Evolutionary conservation across 192 early-diverging fungal genomes (phyloP).

Genomic region (Cladochytrium replicatum): DNA sequence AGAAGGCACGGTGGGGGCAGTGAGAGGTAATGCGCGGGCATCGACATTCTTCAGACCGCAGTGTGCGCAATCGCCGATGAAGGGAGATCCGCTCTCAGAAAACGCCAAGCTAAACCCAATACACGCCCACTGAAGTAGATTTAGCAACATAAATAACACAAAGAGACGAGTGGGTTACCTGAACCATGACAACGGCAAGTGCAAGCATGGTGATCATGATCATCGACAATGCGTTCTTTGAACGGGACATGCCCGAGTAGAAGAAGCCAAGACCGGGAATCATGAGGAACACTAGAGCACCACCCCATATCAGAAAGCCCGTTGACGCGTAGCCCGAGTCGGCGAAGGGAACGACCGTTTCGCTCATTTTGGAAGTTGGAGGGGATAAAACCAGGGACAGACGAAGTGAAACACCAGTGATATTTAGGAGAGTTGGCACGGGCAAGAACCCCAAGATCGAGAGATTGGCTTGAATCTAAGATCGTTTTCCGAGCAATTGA

Average conservation of each 20-base stretch:
- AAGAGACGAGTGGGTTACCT: conserved; percentile 24
- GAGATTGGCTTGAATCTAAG: too few relatives aligned
- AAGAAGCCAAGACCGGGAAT: conserved; percentile 78
- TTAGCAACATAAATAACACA: conserved; percentile 1
- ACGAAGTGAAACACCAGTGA: too few relatives aligned
- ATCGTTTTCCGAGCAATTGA: too few relatives aligned
- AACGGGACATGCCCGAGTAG: conserved; percentile 79
- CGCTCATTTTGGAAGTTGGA: too few relatives aligned
- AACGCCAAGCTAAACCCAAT: conserved; percentile 86
- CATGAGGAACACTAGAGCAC: conserved; percentile 74
- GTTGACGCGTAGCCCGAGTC: conserved; percentile 21
- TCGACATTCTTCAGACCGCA: conserved; percentile 55
- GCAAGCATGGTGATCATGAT: conserved; percentile 69
- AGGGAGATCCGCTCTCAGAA: conserved; percentile 53
- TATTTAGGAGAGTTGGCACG: too few relatives aligned
- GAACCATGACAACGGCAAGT: conserved; percentile 63
- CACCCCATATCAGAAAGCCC: too few relatives aligned
- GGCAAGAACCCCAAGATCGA: too few relatives aligned
- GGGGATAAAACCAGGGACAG: too few relatives aligned
- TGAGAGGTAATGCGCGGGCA: conserved; percentile 23
- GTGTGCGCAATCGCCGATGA: conserved; percentile 69
- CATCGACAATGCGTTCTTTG: conserved; percentile 74
- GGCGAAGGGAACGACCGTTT: too few relatives aligned
- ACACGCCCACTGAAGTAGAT: conserved; percentile 62
- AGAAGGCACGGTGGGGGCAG: conserved; percentile 48